Evolutionary conservation across 306 rosid species (phyloP).

Genomic region (Pyrus bretschneideri): DNA sequence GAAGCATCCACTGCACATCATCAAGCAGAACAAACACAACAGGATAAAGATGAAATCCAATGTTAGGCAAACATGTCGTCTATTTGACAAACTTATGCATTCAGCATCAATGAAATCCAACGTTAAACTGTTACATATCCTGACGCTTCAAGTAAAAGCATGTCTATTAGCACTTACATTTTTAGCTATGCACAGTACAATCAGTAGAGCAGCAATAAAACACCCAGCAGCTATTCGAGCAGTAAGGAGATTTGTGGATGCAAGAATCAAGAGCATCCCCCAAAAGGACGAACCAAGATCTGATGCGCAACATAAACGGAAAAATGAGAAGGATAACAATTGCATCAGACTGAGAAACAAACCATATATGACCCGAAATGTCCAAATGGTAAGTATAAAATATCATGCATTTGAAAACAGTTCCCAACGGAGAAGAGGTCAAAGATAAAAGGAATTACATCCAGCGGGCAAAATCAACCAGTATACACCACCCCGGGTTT

Average conservation of each 20-base stretch:
- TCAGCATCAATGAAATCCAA: neutral
- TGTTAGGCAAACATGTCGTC: neutral
- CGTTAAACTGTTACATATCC: neutral
- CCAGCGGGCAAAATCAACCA: slow-evolving; percentile 68
- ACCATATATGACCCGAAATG: too few species aligned
- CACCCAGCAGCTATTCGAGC: slow-evolving; percentile 67
- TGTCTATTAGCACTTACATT: slow-evolving; percentile 33
- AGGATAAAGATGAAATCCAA: neutral
- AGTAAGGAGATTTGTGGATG: slow-evolving; percentile 57
- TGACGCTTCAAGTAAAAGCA: neutral
- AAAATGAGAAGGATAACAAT: neutral
- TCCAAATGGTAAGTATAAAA: too few species aligned
- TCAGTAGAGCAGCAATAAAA: slow-evolving; percentile 44
- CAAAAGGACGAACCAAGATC: slow-evolving; percentile 71
- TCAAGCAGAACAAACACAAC: neutral
- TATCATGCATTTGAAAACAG: neutral
- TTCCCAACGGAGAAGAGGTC: neutral
- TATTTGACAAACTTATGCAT: neutral
- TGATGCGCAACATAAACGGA: slow-evolving; percentile 15
- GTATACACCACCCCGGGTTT: slow-evolving; percentile 67
- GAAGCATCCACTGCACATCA: slow-evolving; percentile 55
- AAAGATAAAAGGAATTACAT: slow-evolving; percentile 31
- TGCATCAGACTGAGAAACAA: too few species aligned
- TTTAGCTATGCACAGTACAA: slow-evolving; percentile 50
- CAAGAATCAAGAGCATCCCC: slow-evolving; percentile 68